These are phyloP conservation scores for Tricholoma saponaceum DNA, from an alignment of 768 basidiomycete species.

Conservation along the genomic window DNA sequence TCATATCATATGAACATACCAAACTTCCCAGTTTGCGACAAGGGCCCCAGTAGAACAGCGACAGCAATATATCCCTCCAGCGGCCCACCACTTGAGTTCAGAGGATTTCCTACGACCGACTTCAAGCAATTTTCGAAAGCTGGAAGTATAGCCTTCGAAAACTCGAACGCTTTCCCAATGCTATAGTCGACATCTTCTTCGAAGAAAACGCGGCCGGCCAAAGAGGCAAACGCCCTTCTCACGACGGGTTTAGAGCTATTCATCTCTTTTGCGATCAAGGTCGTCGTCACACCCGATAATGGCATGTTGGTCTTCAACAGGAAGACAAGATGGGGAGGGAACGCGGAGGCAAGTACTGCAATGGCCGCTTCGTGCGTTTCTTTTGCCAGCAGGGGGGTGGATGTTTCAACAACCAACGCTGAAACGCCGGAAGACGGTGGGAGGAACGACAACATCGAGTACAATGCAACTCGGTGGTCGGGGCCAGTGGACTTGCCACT, in stretches of 20 bases:
- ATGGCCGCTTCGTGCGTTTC: constrained; percentile 74
- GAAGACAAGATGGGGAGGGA: constrained; percentile 57
- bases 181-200: constrained; percentile 38
- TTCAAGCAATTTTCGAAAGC: constrained; percentile 72
- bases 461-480: constrained; percentile 81
- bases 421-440: constrained; percentile 40
- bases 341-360: constrained; percentile 45
- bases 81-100: constrained; percentile 60
- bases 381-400: constrained; percentile 49
- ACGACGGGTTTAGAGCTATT: constrained; percentile 55
- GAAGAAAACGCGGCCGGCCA: constrained; percentile 57
- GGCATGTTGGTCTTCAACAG: constrained; percentile 36
- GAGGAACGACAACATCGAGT: constrained; percentile 66
- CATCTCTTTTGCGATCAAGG: constrained; percentile 69
- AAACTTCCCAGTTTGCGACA: constrained; percentile 45
- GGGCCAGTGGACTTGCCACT: constrained; percentile 82
- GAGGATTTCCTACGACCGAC: constrained; percentile 54
- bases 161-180: constrained; percentile 39
- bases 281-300: constrained; percentile 39
- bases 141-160: constrained; percentile 53
- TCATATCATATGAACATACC: constrained; percentile 34
- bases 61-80: constrained; percentile 82
- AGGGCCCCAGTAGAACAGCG: constrained; percentile 62
- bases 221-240: constrained; percentile 56
- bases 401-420: constrained; percentile 39